Percentiles rank a stretch among this genome's conserved stretches.
These are phyloP conservation scores for Chrysosporium keratinophilum DNA, from an alignment of 2,329 filamentous ascomycete genomes.

Conservation along the genomic window DNA sequence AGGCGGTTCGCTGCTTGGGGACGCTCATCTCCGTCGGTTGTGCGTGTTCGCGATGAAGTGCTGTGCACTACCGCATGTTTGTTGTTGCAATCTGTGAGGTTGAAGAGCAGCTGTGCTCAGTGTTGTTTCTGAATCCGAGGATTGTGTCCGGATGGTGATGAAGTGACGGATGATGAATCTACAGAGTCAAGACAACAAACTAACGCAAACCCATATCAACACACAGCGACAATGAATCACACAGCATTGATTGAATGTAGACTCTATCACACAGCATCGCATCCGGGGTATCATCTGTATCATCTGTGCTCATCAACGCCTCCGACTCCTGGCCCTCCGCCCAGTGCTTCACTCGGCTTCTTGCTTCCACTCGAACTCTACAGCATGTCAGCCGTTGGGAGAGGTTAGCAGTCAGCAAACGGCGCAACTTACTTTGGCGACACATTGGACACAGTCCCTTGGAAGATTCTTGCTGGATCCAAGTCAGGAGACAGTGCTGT, in stretches of 20 bases:
- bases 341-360: constrained; percentile 19
- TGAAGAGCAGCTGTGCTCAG: background rate
- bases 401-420: background rate
- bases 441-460: constrained; percentile 98
- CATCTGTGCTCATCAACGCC: background rate
- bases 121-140: background rate
- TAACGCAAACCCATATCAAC: background rate
- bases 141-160: background rate
- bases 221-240: background rate
- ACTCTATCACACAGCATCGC: background rate
- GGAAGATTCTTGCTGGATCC: constrained; percentile 90
- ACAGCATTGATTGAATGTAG: background rate
- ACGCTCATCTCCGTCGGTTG: background rate
- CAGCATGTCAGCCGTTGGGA: constrained; percentile 10
- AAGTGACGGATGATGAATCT: no score
- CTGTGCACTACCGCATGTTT: background rate
- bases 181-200: background rate
- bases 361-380: constrained; percentile 47
- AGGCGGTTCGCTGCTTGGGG: background rate
- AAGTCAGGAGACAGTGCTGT: constrained; percentile 88
- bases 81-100: background rate
- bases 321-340: background rate
- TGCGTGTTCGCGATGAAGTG: background rate
- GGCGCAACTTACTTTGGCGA: constrained; percentile 60
- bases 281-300: constrained; percentile 5